These are phyloP conservation scores for Wolfiporia cocos DNA, from an alignment of 1,284 basidiomycete genomes.

Conservation along the genomic window DNA sequence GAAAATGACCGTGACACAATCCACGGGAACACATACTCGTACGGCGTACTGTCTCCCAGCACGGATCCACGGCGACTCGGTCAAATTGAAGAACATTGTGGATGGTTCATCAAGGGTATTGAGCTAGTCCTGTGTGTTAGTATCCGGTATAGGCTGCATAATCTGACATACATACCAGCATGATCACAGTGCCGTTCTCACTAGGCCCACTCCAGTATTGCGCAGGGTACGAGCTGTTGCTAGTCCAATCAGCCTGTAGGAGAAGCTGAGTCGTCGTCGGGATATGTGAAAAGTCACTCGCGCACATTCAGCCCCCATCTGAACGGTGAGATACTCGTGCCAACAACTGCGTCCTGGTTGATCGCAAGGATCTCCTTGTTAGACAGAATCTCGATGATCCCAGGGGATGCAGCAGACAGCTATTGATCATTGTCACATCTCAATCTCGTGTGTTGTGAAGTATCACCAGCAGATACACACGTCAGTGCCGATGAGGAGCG, in stretches of 20 bases:
- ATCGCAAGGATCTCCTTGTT: constrained; percentile 63
- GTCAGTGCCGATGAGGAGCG: constrained; percentile 38
- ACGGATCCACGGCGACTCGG: constrained; percentile 62
- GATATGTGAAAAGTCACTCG: constrained; percentile 1
- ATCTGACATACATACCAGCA: constrained; percentile 25
- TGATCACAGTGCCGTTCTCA: constrained; percentile 36
- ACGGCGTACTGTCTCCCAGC: constrained; percentile 56
- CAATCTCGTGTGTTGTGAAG: neutral
- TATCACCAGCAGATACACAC: constrained; percentile 11
- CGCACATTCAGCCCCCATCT: constrained; percentile 53
- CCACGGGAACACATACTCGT: constrained; percentile 46
- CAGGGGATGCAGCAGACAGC: constrained; percentile 40
- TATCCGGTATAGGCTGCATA: neutral
- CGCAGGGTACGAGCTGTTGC: constrained; percentile 35
- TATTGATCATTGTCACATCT: constrained; percentile 18
- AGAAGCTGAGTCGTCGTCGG: neutral
- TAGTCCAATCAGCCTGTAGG: constrained; percentile 38
- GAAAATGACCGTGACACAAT: no score
- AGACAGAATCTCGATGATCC: constrained; percentile 45
- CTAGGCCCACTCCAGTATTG: constrained; percentile 45
- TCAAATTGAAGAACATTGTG: constrained; percentile 53
- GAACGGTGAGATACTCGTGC: constrained; percentile 55
- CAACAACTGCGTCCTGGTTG: constrained; percentile 57
- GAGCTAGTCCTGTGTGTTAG: constrained; percentile 15
- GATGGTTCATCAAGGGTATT: constrained; percentile 42